Evolutionary conservation across 2,329 filamentous ascomycete species (phyloP).

Genomic region (Fusarium metavorans): DNA sequence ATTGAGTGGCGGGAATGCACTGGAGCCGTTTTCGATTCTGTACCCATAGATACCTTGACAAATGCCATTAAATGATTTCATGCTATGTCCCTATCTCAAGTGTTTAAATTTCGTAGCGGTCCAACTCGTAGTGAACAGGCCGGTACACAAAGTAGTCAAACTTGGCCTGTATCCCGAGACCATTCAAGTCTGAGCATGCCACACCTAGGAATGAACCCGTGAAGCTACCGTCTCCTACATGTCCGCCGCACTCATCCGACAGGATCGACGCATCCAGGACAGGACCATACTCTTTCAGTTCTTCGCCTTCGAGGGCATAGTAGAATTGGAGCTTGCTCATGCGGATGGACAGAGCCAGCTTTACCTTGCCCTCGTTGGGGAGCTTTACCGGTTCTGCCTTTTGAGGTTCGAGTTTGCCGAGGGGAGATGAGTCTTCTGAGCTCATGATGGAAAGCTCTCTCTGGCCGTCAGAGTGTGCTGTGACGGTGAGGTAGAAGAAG

Average conservation of each 20-base stretch:
- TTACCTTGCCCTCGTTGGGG: conserved; percentile 67
- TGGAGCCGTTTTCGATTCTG: not conserved
- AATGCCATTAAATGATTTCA: not conserved
- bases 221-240: conserved; percentile 71
- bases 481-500: conserved; percentile 73
- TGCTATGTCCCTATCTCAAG: not conserved
- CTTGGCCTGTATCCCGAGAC: conserved; percentile 57
- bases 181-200: conserved; percentile 68
- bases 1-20: not conserved
- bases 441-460: conserved; percentile 69
- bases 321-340: conserved; percentile 67
- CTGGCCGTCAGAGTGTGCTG: conserved; percentile 65
- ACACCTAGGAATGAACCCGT: conserved; percentile 71
- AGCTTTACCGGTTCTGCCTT: conserved; percentile 59
- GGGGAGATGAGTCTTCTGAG: conserved; percentile 68
- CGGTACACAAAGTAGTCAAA: conserved; percentile 67
- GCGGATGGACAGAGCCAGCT: conserved; percentile 63
- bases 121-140: conserved; percentile 59
- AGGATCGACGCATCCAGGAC: conserved; percentile 70
- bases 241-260: conserved; percentile 73
- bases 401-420: conserved; percentile 60
- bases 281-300: conserved; percentile 63
- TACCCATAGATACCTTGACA: not conserved
- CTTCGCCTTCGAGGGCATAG: conserved; percentile 62
- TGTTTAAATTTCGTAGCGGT: conserved; percentile 58